Percentiles rank a stretch among this genome's conserved stretches.
Evolutionary conservation across 2,329 filamentous ascomycete species (phyloP).

Genomic region (Fusarium citri): DNA sequence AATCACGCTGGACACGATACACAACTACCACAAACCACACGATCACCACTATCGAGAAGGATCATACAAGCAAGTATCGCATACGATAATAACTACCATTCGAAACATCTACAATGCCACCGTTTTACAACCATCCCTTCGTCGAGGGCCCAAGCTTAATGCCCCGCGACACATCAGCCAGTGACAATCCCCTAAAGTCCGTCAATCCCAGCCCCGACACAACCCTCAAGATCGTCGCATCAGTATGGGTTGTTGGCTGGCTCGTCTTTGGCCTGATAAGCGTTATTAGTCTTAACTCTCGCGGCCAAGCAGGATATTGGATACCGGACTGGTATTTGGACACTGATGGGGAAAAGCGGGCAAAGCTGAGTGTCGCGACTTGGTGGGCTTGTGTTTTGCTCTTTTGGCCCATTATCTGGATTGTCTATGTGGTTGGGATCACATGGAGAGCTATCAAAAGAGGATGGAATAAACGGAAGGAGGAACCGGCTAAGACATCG

Average conservation of each 20-base stretch:
- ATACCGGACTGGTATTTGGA: conserved; percentile 52
- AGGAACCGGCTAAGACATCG: not conserved
- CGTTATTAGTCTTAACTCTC: conserved; percentile 49
- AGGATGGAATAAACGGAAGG: conserved; percentile 59
- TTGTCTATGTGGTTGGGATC: conserved; percentile 78
- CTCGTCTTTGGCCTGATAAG: conserved; percentile 49
- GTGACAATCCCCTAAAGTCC: conserved; percentile 22
- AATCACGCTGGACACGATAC: not conserved
- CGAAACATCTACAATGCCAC: not conserved
- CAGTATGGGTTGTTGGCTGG: conserved; percentile 47
- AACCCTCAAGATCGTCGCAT: conserved; percentile 41
- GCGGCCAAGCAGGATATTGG: conserved; percentile 47
- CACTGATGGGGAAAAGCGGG: conserved; percentile 30
- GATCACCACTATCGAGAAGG: not conserved
- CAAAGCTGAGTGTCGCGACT: conserved; percentile 38
- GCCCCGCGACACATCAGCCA: not conserved
- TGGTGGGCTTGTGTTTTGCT: conserved; percentile 50
- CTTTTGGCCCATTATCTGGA: conserved; percentile 69
- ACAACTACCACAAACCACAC: not conserved
- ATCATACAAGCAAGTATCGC: fast-evolving
- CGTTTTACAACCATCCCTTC: not conserved
- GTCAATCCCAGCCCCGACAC: conserved; percentile 9
- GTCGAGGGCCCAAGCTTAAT: conserved; percentile 1
- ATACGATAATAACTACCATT: not conserved
- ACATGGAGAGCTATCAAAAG: conserved; percentile 49